These are phyloP conservation scores for Poronia punctata DNA, from an alignment of 495 filamentous ascomycete species.

Conservation along the genomic window DNA sequence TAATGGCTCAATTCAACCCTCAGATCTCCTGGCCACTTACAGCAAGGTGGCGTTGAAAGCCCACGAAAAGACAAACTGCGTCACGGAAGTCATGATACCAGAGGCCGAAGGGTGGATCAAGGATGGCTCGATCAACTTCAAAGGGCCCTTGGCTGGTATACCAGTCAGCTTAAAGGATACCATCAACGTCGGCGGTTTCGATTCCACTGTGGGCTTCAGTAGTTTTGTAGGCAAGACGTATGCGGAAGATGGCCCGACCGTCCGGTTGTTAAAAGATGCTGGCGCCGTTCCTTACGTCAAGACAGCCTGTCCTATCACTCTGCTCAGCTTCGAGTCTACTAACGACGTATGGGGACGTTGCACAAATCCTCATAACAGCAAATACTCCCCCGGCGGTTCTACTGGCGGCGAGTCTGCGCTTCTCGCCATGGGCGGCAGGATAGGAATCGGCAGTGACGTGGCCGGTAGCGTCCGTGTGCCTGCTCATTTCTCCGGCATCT, in stretches of 20 bases:
- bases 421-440: conserved; percentile 80
- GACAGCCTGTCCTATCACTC: conserved; percentile 86
- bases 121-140: conserved; percentile 57
- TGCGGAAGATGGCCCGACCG: conserved; percentile 63
- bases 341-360: conserved; percentile 86
- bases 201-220: conserved; percentile 78
- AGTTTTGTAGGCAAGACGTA: conserved; percentile 59
- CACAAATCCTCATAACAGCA: conserved; percentile 72
- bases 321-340: conserved; percentile 85
- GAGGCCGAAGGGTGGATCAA: conserved; percentile 72
- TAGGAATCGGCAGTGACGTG: conserved; percentile 91
- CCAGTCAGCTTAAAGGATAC: conserved; percentile 88
- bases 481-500: conserved; percentile 87
- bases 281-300: conserved; percentile 95
- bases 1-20: conserved; percentile 51
- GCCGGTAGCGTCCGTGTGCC: conserved; percentile 86
- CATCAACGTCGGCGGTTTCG: conserved; percentile 78
- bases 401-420: conserved; percentile 87
- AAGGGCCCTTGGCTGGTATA: conserved; percentile 83
- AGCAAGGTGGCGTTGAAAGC: conserved; percentile 82
- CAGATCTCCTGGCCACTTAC: conserved; percentile 79
- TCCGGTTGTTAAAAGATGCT: conserved; percentile 79
- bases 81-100: conserved; percentile 82
- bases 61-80: conserved; percentile 80
- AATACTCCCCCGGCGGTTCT: conserved; percentile 85